Conservation (phyloP, 1,284 basidiomycete species). For the Pascua guehoae region DNA sequence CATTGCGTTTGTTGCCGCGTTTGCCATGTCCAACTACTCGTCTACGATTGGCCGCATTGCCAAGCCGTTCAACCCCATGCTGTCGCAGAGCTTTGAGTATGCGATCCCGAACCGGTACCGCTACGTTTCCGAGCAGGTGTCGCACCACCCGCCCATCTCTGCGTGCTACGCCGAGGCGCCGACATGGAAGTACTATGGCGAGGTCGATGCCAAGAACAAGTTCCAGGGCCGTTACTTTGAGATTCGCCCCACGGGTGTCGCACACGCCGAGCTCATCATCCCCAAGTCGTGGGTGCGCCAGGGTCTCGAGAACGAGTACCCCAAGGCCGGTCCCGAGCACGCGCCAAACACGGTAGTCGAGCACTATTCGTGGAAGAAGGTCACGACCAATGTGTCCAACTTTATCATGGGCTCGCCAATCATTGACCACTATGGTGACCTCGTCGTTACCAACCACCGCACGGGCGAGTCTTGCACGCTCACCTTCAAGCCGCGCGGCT, state of each 20-base stretch:
- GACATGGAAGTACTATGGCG: constrained; percentile 86
- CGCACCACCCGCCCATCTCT: constrained; percentile 95
- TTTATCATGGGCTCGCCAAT: constrained; percentile 90
- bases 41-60: constrained; percentile 91
- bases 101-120: constrained; percentile 84
- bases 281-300: constrained; percentile 58
- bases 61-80: constrained; percentile 77
- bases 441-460: constrained; percentile 85
- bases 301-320: constrained; percentile 43
- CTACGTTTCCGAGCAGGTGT: constrained; percentile 92
- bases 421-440: constrained; percentile 96
- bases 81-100: constrained; percentile 92
- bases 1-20: constrained; percentile 90
- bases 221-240: constrained; percentile 97
- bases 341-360: constrained; percentile 39
- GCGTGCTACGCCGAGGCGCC: constrained; percentile 92
- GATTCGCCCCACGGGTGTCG: constrained; percentile 90
- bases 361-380: constrained; percentile 61
- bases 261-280: constrained; percentile 80
- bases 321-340: constrained; percentile 40
- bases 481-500: constrained; percentile 93
- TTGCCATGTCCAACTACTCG: constrained; percentile 95
- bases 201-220: constrained; percentile 75
- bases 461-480: constrained; percentile 85
- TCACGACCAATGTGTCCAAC: constrained; percentile 86